These are phyloP conservation scores for Pleurotus salmoneostramineus DNA, from an alignment of 768 basidiomycete genomes.

Conservation along the genomic window DNA sequence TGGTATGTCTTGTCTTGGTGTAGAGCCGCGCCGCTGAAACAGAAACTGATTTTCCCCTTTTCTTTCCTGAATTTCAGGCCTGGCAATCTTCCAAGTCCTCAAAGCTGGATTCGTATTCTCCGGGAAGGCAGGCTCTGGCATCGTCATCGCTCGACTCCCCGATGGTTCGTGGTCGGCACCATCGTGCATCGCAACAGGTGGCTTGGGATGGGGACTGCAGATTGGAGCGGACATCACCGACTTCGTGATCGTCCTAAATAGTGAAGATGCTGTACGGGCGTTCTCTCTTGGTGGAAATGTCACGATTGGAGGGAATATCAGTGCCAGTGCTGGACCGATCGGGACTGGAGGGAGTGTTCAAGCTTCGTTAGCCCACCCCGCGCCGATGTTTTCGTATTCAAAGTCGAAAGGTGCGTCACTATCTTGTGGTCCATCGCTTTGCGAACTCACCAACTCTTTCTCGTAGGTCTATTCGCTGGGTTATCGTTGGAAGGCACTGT, in stretches of 20 bases:
- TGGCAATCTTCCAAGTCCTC: slow-evolving; percentile 92
- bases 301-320: slow-evolving; percentile 88
- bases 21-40: neutral
- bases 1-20: slow-evolving; percentile 43
- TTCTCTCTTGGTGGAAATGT: slow-evolving; percentile 96
- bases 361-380: slow-evolving; percentile 84
- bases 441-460: slow-evolving; percentile 4
- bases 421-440: neutral
- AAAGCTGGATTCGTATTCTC: slow-evolving; percentile 95
- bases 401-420: slow-evolving; percentile 78
- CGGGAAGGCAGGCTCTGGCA: slow-evolving; percentile 89
- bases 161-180: slow-evolving; percentile 98
- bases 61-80: slow-evolving; percentile 42
- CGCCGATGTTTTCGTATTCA: slow-evolving; percentile 97
- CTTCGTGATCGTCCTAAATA: slow-evolving; percentile 96
- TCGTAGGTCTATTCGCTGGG: slow-evolving; percentile 89
- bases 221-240: slow-evolving; percentile 95
- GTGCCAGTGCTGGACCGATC: slow-evolving; percentile 86
- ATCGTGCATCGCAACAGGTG: slow-evolving; percentile 94
- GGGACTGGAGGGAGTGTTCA: slow-evolving; percentile 92
- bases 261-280: slow-evolving; percentile 91
- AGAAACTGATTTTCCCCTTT: neutral
- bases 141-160: slow-evolving; percentile 88
- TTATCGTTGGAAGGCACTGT: slow-evolving; percentile 92
- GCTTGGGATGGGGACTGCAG: slow-evolving; percentile 92